phyloP scores from a whole-genome alignment of 805 yeast genomes.

The Sugiyamaella qingdaonensis region DNA sequence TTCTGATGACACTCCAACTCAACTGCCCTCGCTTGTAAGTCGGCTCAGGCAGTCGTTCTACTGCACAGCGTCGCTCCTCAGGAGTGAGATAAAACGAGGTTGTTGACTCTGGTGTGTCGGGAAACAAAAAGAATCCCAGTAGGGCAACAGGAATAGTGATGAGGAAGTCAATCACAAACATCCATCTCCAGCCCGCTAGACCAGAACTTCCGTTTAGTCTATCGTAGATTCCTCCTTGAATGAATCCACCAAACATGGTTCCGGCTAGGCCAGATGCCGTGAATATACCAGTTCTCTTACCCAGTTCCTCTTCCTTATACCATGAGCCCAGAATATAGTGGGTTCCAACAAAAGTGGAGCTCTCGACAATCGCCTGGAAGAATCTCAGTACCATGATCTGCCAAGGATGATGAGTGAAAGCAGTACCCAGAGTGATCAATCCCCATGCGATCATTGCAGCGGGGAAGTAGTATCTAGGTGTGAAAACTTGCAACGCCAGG shows the following conservation, averaged over 20 bases:
- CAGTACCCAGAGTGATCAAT: constrained; percentile 18
- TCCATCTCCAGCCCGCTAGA: constrained; percentile 60
- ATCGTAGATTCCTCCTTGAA: constrained; percentile 44
- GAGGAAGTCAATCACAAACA: constrained; percentile 42
- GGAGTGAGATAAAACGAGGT: constrained; percentile 26
- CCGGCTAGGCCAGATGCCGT: constrained; percentile 43
- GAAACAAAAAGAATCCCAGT: constrained; percentile 12
- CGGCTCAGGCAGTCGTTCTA: constrained; percentile 4
- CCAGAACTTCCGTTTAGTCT: constrained; percentile 39
- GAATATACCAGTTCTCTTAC: constrained; percentile 31
- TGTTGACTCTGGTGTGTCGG: constrained; percentile 40
- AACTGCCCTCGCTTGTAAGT: not conserved
- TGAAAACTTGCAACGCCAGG: constrained; percentile 45
- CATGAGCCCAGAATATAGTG: constrained; percentile 31
- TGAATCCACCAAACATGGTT: constrained; percentile 43
- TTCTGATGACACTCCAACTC: not conserved
- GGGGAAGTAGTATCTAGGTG: constrained; percentile 52
- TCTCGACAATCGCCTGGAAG: constrained; percentile 45
- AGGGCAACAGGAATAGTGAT: constrained; percentile 16
- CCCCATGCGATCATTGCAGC: constrained; percentile 5
- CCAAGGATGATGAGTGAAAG: constrained; percentile 25
- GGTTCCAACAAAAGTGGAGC: constrained; percentile 42
- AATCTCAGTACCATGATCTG: constrained; percentile 46
- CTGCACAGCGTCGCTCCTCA: constrained; percentile 26
- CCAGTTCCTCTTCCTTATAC: constrained; percentile 37